Conservation (phyloP, 768 basidiomycete genomes). For the Albatrellus ellisii region DNA sequence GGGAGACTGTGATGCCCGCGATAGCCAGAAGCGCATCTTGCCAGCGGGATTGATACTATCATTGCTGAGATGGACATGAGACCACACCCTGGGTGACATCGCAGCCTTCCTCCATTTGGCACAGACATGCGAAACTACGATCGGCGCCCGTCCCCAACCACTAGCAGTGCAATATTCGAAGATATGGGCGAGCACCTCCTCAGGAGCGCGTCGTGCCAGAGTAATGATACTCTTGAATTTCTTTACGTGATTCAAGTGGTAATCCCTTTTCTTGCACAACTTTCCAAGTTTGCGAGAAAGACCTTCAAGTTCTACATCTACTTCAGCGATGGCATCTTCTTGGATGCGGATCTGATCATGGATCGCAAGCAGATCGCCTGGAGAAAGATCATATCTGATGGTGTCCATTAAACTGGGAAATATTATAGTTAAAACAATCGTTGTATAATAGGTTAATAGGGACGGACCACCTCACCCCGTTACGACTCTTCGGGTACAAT, state of each 20-base stretch:
- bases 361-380: constrained; percentile 15
- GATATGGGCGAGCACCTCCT: constrained; percentile 39
- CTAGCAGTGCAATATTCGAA: constrained; percentile 37
- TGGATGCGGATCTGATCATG: constrained; percentile 19
- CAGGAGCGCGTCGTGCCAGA: constrained; percentile 41
- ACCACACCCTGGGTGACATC: constrained; percentile 41
- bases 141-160: constrained; percentile 41
- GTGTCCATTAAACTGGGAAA: no score
- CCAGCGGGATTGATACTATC: constrained; percentile 28
- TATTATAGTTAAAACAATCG: no score
- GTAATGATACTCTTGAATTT: constrained; percentile 34
- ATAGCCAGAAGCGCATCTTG: constrained; percentile 37
- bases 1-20: constrained; percentile 28
- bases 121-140: constrained; percentile 46
- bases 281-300: constrained; percentile 27
- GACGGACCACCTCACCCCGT: no score
- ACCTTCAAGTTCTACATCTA: constrained; percentile 32
- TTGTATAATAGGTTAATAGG: no score
- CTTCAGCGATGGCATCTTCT: constrained; percentile 25
- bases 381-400: neutral
- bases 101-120: constrained; percentile 44
- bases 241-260: constrained; percentile 30
- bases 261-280: constrained; percentile 29
- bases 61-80: constrained; percentile 37
- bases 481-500: no score